Conservation (phyloP, 352 stramenopile genomes). For the Phytophthora pseudosyringae region DNA sequence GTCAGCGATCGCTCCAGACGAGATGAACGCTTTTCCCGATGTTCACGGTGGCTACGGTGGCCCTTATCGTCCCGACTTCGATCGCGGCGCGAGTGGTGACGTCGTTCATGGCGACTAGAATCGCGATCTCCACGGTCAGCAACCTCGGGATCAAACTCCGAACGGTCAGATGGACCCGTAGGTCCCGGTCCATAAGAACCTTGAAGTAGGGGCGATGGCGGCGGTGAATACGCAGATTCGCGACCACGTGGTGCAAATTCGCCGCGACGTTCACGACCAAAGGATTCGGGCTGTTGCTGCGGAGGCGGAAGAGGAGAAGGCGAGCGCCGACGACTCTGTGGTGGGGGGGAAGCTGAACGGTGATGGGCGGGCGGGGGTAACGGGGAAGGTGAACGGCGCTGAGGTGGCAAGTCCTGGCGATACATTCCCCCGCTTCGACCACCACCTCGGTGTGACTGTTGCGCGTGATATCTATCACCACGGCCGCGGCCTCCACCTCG, state of each 20-base stretch:
- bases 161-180: slow-evolving; percentile 14
- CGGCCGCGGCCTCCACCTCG: slow-evolving; percentile 30
- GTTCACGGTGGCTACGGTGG: slow-evolving; percentile 38
- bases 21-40: slow-evolving; percentile 37
- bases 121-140: slow-evolving; percentile 25
- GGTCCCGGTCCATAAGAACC: slow-evolving; percentile 15
- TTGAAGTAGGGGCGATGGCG: slow-evolving; percentile 35
- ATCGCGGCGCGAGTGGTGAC: slow-evolving; percentile 31
- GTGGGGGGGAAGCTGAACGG: slow-evolving; percentile 27
- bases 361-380: slow-evolving; percentile 13
- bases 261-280: slow-evolving; percentile 26
- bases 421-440: slow-evolving; percentile 22
- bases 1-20: slow-evolving; percentile 41
- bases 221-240: slow-evolving; percentile 35
- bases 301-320: slow-evolving; percentile 23
- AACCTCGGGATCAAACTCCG: slow-evolving; percentile 25
- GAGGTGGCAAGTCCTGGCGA: slow-evolving; percentile 15
- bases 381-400: slow-evolving; percentile 28
- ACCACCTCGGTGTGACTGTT: slow-evolving; percentile 24
- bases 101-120: slow-evolving; percentile 35
- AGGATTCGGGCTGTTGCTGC: slow-evolving; percentile 31
- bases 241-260: slow-evolving; percentile 29
- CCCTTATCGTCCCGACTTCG: slow-evolving; percentile 47
- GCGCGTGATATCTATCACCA: slow-evolving; percentile 22
- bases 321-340: slow-evolving; percentile 20